phyloP scores from a whole-genome alignment of 2,329 filamentous ascomycete species.

The Raffaelea ambrosiae region DNA sequence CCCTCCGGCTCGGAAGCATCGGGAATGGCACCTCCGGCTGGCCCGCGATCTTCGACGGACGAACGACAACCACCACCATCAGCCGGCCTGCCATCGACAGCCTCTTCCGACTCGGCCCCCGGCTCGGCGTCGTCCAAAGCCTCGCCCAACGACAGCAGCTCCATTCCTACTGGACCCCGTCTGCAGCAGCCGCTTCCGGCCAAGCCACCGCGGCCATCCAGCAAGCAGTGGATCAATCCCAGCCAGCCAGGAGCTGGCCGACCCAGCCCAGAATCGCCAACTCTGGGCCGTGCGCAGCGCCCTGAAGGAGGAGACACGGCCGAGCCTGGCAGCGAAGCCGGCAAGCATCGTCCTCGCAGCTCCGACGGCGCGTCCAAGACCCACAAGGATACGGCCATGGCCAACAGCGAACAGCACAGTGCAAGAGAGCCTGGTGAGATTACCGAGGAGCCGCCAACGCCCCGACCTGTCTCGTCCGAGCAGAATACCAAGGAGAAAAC shows the following conservation, averaged over 20 bases:
- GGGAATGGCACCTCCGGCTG: conserved; percentile 18
- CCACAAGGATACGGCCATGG: conserved; percentile 22
- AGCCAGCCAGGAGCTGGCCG: conserved; percentile 32
- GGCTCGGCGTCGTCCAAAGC: conserved; percentile 24
- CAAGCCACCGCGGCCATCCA: conserved; percentile 34
- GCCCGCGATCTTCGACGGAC: conserved; percentile 39
- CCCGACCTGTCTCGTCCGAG: not conserved
- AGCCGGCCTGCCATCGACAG: conserved; percentile 20
- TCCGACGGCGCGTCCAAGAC: conserved; percentile 43
- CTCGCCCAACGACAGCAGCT: conserved; percentile 30
- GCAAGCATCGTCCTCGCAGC: conserved; percentile 41
- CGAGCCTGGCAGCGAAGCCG: conserved; percentile 14
- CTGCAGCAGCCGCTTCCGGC: conserved; percentile 34
- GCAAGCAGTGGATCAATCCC: conserved; percentile 53
- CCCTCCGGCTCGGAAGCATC: conserved; percentile 21
- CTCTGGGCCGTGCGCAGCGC: conserved; percentile 40
- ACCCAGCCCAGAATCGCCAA: conserved; percentile 42
- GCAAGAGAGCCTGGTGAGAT: conserved; percentile 39
- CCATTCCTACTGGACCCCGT: conserved; percentile 46
- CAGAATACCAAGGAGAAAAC: no score
- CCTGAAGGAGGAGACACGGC: conserved; percentile 25
- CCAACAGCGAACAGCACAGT: conserved; percentile 28
- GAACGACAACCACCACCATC: conserved; percentile 38
- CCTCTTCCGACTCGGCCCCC: conserved; percentile 7
- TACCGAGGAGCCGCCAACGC: conserved; percentile 22